Conservation (phyloP, 179 eudicot genomes). For the Carnegiea gigantea region DNA sequence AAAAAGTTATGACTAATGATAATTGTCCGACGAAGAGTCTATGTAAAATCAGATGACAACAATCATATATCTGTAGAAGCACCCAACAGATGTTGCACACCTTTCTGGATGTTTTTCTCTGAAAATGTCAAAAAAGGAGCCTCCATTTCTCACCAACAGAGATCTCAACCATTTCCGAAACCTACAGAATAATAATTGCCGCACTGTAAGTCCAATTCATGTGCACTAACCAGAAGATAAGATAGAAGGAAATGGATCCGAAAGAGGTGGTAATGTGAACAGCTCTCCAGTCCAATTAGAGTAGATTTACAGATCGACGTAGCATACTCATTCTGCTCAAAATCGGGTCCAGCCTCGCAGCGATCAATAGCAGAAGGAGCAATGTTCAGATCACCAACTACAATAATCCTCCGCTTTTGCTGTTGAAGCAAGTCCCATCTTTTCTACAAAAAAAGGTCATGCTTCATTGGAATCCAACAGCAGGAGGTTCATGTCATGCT, state of each 20-base stretch:
- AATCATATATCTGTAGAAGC: background rate
- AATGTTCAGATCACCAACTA: slow-evolving; percentile 92
- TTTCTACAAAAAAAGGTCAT: slow-evolving; percentile 59
- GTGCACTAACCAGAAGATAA: background rate
- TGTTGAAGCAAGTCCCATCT: slow-evolving; percentile 77
- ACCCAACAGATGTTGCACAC: slow-evolving; percentile 30
- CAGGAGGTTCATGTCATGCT: background rate
- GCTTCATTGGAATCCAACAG: slow-evolving; percentile 18
- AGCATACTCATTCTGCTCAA: slow-evolving; percentile 83
- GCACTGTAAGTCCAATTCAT: background rate
- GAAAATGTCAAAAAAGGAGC: slow-evolving; percentile 69
- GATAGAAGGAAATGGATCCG: background rate
- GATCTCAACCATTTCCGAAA: slow-evolving; percentile 89
- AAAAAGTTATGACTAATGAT: background rate
- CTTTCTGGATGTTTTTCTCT: slow-evolving; percentile 81
- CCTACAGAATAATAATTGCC: slow-evolving; percentile 37
- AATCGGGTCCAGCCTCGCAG: slow-evolving; percentile 87
- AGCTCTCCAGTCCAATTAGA: background rate
- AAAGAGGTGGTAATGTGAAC: background rate
- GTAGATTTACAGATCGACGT: slow-evolving; percentile 6
- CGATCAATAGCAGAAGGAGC: slow-evolving; percentile 87
- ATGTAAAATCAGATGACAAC: background rate
- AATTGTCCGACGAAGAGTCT: background rate
- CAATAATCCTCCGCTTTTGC: slow-evolving; percentile 68
- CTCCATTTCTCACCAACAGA: slow-evolving; percentile 66